Evolutionary conservation across 2,329 filamentous ascomycete species (phyloP), one percentile per base, ranked within the genome.

Genomic region (Tolypocladium album): DNA sequence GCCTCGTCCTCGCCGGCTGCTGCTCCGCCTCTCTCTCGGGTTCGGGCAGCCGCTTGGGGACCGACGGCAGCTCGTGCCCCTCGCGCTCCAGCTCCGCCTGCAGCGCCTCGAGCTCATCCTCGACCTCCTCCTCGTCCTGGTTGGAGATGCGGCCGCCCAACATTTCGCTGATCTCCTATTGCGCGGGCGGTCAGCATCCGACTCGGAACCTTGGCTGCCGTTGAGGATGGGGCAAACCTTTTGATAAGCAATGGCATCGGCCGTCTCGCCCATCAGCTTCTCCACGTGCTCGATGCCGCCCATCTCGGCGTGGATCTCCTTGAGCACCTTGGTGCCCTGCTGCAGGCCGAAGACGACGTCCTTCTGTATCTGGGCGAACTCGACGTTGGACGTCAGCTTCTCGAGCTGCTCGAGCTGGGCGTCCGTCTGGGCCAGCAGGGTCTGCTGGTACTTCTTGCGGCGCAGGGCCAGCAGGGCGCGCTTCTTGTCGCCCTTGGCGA

Each of bases 351-450:
- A 97, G 4, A 99, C 72, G 43, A 99, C 89, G 77, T 97, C 94
- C 77, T 97, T 97, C 74, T 97, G 93, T 66, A 99, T 94, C 34
- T 93, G 83, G 45, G 94, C 91, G 75, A 99, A 99, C 76, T 99
- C 94, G 68, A 99, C 92, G 71, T 86, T 92, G 59, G 85, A 85
- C 11, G 90, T 94, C 66, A 99, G 79, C 70, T 90, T 86, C 78
- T 99, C 92, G 24, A 99, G 80, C 75, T 97, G 91, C 65, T 90
- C 91, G n/a, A 99, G 84, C 77, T 97, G 93, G 60, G 86, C 85
- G 75, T 99, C 93, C 15, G 93, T 97, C 78, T 96, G 93, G 62
- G 84, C 81, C 15, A 97, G 82, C 27, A 97, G 82, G 34, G 89
- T 88, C 73, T 97, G 90, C 73, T 99, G 94, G 79, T 96, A 97